A percentile compares a stretch with the other conserved stretches of the same genome.
These are phyloP conservation scores for Aspergillus ostianus DNA, from an alignment of 495 filamentous ascomycete genomes.

Conservation along the genomic window DNA sequence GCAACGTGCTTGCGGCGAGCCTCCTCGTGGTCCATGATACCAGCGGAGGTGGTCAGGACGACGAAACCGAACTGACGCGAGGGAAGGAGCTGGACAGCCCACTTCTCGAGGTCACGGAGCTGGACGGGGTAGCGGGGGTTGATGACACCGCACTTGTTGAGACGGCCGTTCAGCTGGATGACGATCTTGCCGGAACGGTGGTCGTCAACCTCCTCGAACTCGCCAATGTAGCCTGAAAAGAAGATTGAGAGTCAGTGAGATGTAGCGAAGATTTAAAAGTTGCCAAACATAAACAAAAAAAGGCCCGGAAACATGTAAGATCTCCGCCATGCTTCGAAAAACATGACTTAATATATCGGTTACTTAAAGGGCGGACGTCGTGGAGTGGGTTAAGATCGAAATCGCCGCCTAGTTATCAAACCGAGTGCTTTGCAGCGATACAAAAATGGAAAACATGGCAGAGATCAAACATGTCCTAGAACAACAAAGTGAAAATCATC, in stretches of 20 bases:
- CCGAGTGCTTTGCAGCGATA: conserved; percentile 53
- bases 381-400: conserved; percentile 57
- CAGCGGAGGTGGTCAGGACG: conserved; percentile 96
- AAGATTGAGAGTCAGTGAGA: conserved; percentile 46
- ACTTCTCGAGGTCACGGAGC: conserved; percentile 96
- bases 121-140: conserved; percentile 97
- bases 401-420: conserved; percentile 99
- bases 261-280: conserved; percentile 28
- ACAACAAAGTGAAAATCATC: conserved; percentile 7
- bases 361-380: conserved; percentile 98
- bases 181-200: conserved; percentile 98
- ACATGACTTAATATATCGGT: conserved; percentile 75
- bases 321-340: conserved; percentile 58
- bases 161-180: conserved; percentile 87
- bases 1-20: conserved; percentile 95
- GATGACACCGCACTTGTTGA: conserved; percentile 99
- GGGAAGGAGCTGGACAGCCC: conserved; percentile 96
- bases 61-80: conserved; percentile 99
- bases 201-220: conserved; percentile 99
- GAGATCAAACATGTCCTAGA: conserved; percentile 9
- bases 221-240: conserved; percentile 91
- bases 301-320: conserved; percentile 88
- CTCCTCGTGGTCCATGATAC: conserved; percentile 99
- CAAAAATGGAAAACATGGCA: conserved; percentile 7
- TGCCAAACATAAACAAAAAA: conserved; percentile 31